Conservation (phyloP, 2,329 filamentous ascomycete species). For the Sporothrix mexicana region DNA sequence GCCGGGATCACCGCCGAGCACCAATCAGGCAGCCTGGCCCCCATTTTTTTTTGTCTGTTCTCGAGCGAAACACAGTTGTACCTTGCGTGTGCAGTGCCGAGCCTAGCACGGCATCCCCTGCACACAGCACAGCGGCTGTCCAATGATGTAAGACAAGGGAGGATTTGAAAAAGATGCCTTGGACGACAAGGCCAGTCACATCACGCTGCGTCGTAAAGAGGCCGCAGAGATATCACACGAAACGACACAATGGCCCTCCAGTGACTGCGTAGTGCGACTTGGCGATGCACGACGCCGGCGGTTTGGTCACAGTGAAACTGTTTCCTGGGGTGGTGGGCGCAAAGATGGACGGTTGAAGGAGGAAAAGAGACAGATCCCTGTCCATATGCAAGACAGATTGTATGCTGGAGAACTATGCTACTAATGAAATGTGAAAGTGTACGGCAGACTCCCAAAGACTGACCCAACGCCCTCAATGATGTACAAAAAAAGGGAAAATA, state of each 20-base stretch:
- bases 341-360: slow-evolving; percentile 1
- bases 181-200: slow-evolving; percentile 24
- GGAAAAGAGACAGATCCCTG: slow-evolving; percentile 5
- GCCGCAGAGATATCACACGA: slow-evolving; percentile 7
- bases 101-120: slow-evolving; percentile 3
- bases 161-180: too few species aligned
- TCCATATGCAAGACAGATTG: slow-evolving; percentile 17
- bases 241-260: background rate
- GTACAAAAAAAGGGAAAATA: background rate
- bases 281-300: slow-evolving; percentile 28
- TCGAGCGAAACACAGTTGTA: slow-evolving; percentile 14
- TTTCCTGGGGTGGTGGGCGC: slow-evolving; percentile 21
- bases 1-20: background rate
- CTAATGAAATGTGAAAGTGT: slow-evolving; percentile 8
- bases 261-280: slow-evolving; percentile 25
- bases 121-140: background rate
- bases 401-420: slow-evolving; percentile 17
- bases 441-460: background rate
- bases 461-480: slow-evolving; percentile 6
- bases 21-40: slow-evolving; percentile 1
- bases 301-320: slow-evolving; percentile 30
- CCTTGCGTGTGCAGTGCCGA: slow-evolving; percentile 29
- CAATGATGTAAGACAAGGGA: background rate
- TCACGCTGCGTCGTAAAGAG: background rate
- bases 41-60: background rate